A percentile compares a stretch with the other conserved stretches of the same genome.
phyloP scores from a whole-genome alignment of 192 early-diverging fungal genomes.

The Gryganskiella cystojenkinii region DNA sequence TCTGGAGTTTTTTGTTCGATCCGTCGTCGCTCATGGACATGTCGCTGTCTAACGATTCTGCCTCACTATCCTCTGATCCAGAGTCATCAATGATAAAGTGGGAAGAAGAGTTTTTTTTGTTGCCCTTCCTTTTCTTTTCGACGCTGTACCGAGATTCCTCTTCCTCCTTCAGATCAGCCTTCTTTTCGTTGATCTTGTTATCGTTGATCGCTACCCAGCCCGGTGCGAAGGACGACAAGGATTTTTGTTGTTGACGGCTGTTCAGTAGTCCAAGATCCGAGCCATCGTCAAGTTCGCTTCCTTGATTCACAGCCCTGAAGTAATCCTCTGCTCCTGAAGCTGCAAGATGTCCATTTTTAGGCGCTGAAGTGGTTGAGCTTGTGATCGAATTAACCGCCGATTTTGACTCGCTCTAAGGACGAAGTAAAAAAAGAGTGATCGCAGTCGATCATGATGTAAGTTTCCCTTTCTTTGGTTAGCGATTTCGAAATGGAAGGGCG shows the following conservation, averaged over 20 bases:
- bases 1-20: no score
- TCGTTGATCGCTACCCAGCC: background rate
- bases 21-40: no score
- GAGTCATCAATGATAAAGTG: background rate
- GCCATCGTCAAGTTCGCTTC: conserved; percentile 12
- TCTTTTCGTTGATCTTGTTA: background rate
- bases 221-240: background rate
- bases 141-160: conserved; percentile 35
- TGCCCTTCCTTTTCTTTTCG: conserved; percentile 17
- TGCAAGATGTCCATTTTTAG: conserved; percentile 12
- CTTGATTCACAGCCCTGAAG: conserved; percentile 21
- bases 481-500: no score
- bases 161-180: conserved; percentile 7
- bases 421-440: no score
- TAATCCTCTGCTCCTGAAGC: conserved; percentile 25
- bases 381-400: no score
- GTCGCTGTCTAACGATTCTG: background rate
- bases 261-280: conserved; percentile 12
- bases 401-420: no score
- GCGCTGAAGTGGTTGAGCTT: background rate
- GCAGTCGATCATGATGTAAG: no score
- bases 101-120: background rate
- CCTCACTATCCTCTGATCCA: background rate
- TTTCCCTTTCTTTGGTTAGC: no score
- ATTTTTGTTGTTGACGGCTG: background rate